These are phyloP conservation scores for Russula olivacea DNA, from an alignment of 768 basidiomycete species.

Conservation along the genomic window DNA sequence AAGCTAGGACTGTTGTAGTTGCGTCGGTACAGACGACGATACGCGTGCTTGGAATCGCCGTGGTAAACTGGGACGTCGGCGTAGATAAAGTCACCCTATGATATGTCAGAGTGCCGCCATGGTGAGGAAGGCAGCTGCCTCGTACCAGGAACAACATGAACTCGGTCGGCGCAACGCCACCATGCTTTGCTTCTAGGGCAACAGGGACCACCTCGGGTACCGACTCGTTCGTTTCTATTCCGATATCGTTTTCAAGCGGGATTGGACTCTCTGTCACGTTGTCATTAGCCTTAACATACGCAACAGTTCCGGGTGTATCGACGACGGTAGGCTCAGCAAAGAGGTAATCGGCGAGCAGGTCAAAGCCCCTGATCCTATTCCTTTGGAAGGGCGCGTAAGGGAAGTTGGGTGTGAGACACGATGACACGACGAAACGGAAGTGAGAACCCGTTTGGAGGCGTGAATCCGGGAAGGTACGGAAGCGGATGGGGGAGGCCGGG, in stretches of 20 bases:
- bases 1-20: slow-evolving; percentile 61
- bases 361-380: slow-evolving; percentile 55
- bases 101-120: background rate
- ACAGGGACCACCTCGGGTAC: slow-evolving; percentile 11
- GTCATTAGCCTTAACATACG: background rate
- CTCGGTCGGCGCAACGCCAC: slow-evolving; percentile 35
- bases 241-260: background rate
- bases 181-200: background rate
- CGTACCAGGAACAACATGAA: slow-evolving; percentile 56
- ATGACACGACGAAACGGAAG: slow-evolving; percentile 65
- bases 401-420: slow-evolving; percentile 66
- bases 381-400: slow-evolving; percentile 57
- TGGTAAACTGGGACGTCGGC: slow-evolving; percentile 63
- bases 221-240: background rate
- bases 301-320: slow-evolving; percentile 13
- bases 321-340: slow-evolving; percentile 29
- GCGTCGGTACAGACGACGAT: slow-evolving; percentile 60
- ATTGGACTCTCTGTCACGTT: slow-evolving; percentile 9
- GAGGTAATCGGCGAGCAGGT: slow-evolving; percentile 54
- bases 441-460: slow-evolving; percentile 45
- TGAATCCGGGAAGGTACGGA: slow-evolving; percentile 73
- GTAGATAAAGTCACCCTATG: slow-evolving; percentile 64
- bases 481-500: slow-evolving; percentile 46
- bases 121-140: background rate
- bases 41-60: slow-evolving; percentile 53